Base-by-base conservation (phyloP, 2,329 filamentous ascomycete species). In the Calonectria montana region DNA sequence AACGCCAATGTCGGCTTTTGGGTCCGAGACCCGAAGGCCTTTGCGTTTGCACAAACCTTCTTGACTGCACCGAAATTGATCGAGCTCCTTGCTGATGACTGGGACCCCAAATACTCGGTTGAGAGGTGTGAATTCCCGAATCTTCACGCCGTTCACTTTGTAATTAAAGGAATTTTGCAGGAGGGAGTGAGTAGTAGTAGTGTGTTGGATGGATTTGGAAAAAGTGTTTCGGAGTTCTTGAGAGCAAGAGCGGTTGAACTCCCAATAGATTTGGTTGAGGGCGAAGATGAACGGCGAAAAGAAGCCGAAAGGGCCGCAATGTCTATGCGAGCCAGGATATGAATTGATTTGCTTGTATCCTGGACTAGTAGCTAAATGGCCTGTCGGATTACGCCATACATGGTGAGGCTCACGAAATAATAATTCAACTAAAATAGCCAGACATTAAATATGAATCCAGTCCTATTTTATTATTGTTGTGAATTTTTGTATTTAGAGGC, bases 171-270 rank as follows among this genome's bases (percentile, higher is more conserved):
- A 2, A 82, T 86, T 23, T 73, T 88, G 13, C 84, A 85, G 2
- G 77, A 82, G 2, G 84, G 84, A 0, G 85, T 89, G 1, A 88
- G 87, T 74, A 87, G 86, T 69, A 87, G 83, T 25, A 83, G 81
- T 39, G 77, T 84, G 27, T 69, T 90, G 23, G 88, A 89, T 78
- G 82, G 83, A 2, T 84, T 89, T 74, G 88, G 84, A 2, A 90
- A 90, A 76, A 87, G 87, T 0, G 85, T 89, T 75, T 86, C 83
- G 16, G 88, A 89, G 80, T 89, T 86, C 78, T 75, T 89, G 39
- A 78, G 81, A 21, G 78, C 75, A 10, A 78, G 79, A 31, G 59
- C 77, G 13, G 79, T 82, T 21, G 79, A 79, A n/a, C 23, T 83
- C 48, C 81, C 81, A 0, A 31, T 25, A 12, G 73, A 75, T 9